Conservation (phyloP, 768 basidiomycete species). For the Cubamyces lactineus region DNA sequence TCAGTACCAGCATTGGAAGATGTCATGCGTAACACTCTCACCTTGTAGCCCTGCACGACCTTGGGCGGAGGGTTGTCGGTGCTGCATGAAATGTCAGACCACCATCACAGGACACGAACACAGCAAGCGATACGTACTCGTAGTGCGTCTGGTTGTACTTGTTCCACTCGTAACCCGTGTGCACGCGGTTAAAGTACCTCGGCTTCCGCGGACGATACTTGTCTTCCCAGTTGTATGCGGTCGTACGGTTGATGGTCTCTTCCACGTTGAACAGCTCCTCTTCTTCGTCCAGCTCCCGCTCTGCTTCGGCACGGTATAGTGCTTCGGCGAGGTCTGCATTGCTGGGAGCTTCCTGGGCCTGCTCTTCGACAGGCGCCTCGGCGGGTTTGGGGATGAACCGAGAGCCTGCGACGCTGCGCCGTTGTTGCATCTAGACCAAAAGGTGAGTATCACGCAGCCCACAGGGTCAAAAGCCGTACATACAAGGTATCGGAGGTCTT, state of each 20-base stretch:
- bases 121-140: constrained; percentile 63
- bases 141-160: constrained; percentile 99
- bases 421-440: constrained; percentile 65
- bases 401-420: constrained; percentile 80
- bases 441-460: constrained; percentile 9
- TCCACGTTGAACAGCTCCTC: constrained; percentile 95
- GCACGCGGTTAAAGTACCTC: constrained; percentile 97
- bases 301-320: constrained; percentile 87
- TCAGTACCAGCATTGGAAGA: too few species aligned
- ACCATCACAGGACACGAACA: not conserved
- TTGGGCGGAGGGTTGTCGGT: constrained; percentile 99
- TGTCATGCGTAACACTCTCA: constrained; percentile 37
- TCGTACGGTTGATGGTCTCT: constrained; percentile 81
- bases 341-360: constrained; percentile 59
- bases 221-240: constrained; percentile 97
- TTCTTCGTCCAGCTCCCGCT: constrained; percentile 92
- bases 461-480: constrained; percentile 30
- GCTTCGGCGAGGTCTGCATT: constrained; percentile 84
- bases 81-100: constrained; percentile 43
- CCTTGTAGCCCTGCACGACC: constrained; percentile 99
- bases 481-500: constrained; percentile 70
- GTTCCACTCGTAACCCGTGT: constrained; percentile 99
- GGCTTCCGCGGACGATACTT: constrained; percentile 97
- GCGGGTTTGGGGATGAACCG: constrained; percentile 83
- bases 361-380: constrained; percentile 60